Percentiles rank a stretch among this genome's conserved stretches.
Evolutionary conservation across 2,329 filamentous ascomycete species (phyloP).

Genomic region (Aspergillus tamarii): DNA sequence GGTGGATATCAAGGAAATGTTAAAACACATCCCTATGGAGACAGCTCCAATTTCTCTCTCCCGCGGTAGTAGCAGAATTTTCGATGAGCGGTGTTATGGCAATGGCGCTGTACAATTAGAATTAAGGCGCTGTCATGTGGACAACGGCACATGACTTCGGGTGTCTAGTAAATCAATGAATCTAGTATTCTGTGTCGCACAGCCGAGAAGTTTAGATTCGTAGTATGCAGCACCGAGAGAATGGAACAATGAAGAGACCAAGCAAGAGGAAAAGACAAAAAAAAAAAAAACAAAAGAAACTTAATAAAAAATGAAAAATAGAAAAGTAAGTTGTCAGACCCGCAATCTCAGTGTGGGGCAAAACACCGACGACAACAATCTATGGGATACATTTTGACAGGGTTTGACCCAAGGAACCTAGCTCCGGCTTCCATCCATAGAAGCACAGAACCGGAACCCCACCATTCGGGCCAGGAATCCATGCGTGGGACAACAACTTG

Average conservation of each 20-base stretch:
- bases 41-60: neutral
- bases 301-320: too few relatives aligned
- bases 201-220: neutral
- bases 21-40: neutral
- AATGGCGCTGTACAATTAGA: neutral
- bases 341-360: neutral
- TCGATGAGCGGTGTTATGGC: neutral
- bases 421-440: neutral
- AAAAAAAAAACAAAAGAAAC: neutral
- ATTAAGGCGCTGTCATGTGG: constrained; percentile 7
- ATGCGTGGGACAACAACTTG: too few relatives aligned
- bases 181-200: neutral
- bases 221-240: neutral
- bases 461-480: neutral
- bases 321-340: neutral
- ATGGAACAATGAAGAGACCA: neutral
- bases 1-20: constrained; percentile 3
- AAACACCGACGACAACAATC: neutral
- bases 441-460: neutral
- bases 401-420: constrained; percentile 2
- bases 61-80: neutral
- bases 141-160: constrained; percentile 1
- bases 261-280: neutral
- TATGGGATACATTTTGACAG: neutral
- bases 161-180: neutral